Base-by-base conservation (phyloP, 257 asterid species). In the Solanum sitiens region DNA sequence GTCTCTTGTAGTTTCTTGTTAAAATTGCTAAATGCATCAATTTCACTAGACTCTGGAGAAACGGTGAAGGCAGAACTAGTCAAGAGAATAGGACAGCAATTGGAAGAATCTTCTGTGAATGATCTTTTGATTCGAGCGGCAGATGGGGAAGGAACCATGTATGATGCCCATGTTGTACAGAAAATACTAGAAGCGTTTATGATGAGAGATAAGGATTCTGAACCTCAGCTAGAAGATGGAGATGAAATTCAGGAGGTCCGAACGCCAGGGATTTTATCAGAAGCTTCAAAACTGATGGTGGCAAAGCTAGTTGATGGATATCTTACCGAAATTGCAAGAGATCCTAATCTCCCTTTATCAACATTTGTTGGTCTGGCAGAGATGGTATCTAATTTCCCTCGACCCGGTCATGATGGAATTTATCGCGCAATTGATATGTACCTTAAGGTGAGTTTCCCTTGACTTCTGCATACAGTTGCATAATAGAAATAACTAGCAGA, bases 271-370 rank as follows among this genome's bases (percentile, higher is more conserved):
- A 93, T 97, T 79, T 92, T 97, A 50, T 94, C 98, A 3, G 99
- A 97, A 92, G 99, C 99, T 71, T 96, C 99, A 8, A 97, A 95
- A 93, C 94, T 97, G 89, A 97, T 97, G 96, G 99, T 95, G 86
- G 98, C 97, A 18, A 97, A 97, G 92, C 93, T 97, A 11, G 91
- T 97, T 0, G 99, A 97, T 53, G 92, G 93, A 63, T 97, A 97
- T 93, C 98, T 97, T 70, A 93, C 92, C 0, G 99, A 97, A 91
- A 93, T 97, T 56, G 98, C 98, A 2, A 95, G 94, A 89, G 99
- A 97, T 92, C 98, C 98, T 27, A 90, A 91, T 71, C 93, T 97
- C 18, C 91, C 95, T 42, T 86, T 95, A 65, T 90, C 94, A 1
- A 65, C 83, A 32, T 97, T 97, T 89, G 90, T 94, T 15, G 96